phyloP scores from a whole-genome alignment of 257 asterid genomes.

The Pogostemon cablin region DNA sequence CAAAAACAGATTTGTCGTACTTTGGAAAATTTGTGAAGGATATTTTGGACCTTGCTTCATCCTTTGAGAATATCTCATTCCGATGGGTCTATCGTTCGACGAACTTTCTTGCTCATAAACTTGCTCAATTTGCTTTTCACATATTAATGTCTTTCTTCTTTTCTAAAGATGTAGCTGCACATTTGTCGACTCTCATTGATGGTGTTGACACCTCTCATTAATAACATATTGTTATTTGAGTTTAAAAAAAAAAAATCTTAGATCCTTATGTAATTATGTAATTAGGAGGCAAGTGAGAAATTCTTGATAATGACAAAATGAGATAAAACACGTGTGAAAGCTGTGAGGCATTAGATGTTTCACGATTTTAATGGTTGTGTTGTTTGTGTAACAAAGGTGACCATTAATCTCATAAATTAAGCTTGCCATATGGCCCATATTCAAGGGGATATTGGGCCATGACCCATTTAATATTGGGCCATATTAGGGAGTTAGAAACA shows the following conservation, averaged over 20 bases:
- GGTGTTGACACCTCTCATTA: too few relatives aligned
- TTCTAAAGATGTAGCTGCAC: too few relatives aligned
- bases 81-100: too few relatives aligned
- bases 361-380: constrained; percentile 21
- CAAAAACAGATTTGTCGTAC: too few relatives aligned
- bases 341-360: constrained; percentile 8
- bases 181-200: too few relatives aligned
- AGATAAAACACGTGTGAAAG: constrained; percentile 5
- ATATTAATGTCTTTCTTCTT: too few relatives aligned
- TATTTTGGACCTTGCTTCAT: too few relatives aligned
- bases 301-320: neutral
- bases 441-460: constrained; percentile 16
- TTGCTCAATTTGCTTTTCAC: too few relatives aligned
- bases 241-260: neutral
- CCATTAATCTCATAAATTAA: constrained; percentile 8
- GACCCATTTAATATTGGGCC: constrained; percentile 37
- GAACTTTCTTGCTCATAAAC: too few relatives aligned
- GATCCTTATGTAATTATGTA: constrained; percentile 41
- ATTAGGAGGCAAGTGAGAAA: constrained; percentile 27
- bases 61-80: too few relatives aligned
- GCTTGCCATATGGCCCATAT: constrained; percentile 5
- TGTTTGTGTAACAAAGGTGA: constrained; percentile 16
- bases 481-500: constrained; percentile 6
- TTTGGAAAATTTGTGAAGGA: too few relatives aligned
- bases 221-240: too few relatives aligned